A percentile compares a stretch with the other conserved stretches of the same genome.
phyloP scores from a whole-genome alignment of 2,329 filamentous ascomycete species.

The Orbilia ellipsospora region DNA sequence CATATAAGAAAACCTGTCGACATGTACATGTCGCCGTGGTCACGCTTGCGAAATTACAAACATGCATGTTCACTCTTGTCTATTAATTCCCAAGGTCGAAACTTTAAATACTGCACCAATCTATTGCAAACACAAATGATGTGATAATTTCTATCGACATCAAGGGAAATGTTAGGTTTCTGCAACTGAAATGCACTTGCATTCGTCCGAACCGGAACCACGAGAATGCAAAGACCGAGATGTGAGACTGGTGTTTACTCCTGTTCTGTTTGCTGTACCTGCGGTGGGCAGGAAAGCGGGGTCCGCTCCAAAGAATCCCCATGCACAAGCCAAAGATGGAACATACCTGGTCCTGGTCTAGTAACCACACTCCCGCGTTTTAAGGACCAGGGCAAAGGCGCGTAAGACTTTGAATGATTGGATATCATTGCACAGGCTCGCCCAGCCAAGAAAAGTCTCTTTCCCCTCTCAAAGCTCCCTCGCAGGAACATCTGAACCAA shows the following conservation, averaged over 20 bases:
- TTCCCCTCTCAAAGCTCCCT: slow-evolving; percentile 41
- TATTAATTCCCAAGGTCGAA: neutral
- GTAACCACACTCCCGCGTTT: slow-evolving; percentile 55
- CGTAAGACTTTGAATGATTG: slow-evolving; percentile 51
- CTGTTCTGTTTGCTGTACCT: slow-evolving; percentile 4
- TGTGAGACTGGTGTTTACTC: neutral
- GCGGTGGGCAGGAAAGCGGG: slow-evolving; percentile 43
- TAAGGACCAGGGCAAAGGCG: slow-evolving; percentile 48
- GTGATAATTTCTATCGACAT: too few relatives aligned
- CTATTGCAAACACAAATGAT: too few relatives aligned
- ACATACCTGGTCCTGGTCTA: slow-evolving; percentile 53
- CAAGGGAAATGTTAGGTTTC: too few relatives aligned
- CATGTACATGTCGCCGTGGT: neutral
- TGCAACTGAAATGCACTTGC: too few relatives aligned
- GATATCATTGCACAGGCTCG: slow-evolving; percentile 52
- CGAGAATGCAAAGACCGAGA: neutral
- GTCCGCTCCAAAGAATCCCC: slow-evolving; percentile 40
- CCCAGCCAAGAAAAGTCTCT: slow-evolving; percentile 42
- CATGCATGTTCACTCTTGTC: neutral
- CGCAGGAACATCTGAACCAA: slow-evolving; percentile 31
- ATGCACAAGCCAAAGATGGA: slow-evolving; percentile 51
- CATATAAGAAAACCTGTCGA: neutral
- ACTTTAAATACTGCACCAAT: too few relatives aligned
- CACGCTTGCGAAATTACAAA: slow-evolving; percentile 7
- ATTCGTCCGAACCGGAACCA: slow-evolving; percentile 8